Evolutionary conservation across 2,329 filamentous ascomycete genomes (phyloP), one percentile per base, ranked within the genome.

Genomic region (Zymoseptoria crescenta): DNA sequence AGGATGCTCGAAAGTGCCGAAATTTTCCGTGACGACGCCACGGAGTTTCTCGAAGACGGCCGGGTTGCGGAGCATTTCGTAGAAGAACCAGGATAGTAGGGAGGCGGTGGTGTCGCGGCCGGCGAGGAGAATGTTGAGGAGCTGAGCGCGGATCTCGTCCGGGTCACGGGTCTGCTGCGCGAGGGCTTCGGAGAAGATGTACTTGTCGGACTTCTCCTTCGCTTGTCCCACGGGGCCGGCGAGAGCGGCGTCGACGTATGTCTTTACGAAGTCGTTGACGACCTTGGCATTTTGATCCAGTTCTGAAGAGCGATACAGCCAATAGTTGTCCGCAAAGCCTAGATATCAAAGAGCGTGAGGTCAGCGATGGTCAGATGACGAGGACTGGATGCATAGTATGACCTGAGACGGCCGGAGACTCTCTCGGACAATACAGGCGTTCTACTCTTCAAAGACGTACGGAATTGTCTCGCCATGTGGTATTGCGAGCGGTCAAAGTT

Each of bases 61-160:
- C 0, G 80, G 80, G 64, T 83, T 64, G n/a, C 76, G 74, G 59
- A 77, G 77, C 5, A 84, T 74, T 4, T 79, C 73, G 66, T 82
- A 82, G 59, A 79, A 75, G 20, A 79, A 75, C 80, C 81, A 84
- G 20, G 76, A 78, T 52, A 84, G 70, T 9, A 81, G 76, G 2
- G 69, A 70, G 45, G 81, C 79, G 16, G 82, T 84, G 2, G 82
- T 84, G 72, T 84, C 82, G 62, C 84, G 79, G 54, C 77, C 79
- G 0, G 91, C 91, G 1, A 88, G 88, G 7, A 96, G 82, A 76
- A 95, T 76, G 67, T 79, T 80, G 62, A 80, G 72, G 3, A 79
- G 68, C 62, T 80, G 77, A 48, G 74, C 73, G 13, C 76, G 71
- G 13, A 80, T 68, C 52, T 74, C 65, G 55, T 70, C 70, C 28